A percentile compares a stretch with the other conserved stretches of the same genome.
These are phyloP conservation scores for Pseudogymnoascus sp. DNA, from an alignment of 2,329 filamentous ascomycete species.

Conservation along the genomic window DNA sequence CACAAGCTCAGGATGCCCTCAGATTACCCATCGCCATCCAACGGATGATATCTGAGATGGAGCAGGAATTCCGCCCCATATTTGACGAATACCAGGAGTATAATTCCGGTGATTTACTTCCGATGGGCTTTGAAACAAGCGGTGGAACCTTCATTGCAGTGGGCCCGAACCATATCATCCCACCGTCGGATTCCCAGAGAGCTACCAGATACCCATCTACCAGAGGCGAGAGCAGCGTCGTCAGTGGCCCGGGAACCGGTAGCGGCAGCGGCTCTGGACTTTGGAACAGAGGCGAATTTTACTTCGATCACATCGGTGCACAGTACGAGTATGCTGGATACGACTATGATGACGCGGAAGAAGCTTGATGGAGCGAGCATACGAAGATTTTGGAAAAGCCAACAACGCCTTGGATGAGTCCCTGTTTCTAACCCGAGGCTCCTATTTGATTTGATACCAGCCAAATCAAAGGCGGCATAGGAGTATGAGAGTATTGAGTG, in stretches of 20 bases:
- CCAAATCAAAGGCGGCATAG: not conserved
- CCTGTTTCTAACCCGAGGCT: not conserved
- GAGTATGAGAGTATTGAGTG: not conserved
- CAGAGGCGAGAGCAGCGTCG: slow-evolving; percentile 3
- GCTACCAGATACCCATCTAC: not conserved
- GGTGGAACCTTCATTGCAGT: not conserved
- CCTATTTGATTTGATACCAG: not conserved
- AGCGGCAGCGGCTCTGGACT: not conserved
- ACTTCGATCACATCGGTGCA: not conserved
- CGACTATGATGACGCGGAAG: not conserved
- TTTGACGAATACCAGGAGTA: not conserved
- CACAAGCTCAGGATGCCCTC: slow-evolving; percentile 4
- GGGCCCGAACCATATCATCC: not conserved
- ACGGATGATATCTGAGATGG: not conserved
- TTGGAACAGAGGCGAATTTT: not conserved
- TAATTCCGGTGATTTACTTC: too few relatives aligned
- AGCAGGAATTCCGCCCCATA: not conserved
- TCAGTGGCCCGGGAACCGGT: not conserved
- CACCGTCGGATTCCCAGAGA: not conserved
- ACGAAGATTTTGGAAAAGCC: not conserved
- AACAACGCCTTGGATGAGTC: not conserved
- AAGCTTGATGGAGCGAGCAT: not conserved
- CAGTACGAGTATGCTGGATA: not conserved
- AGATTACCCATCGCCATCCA: not conserved
- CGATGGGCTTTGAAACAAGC: not conserved